phyloP scores from a whole-genome alignment of 164 flowering plant species.

The Platanus orientalis region DNA sequence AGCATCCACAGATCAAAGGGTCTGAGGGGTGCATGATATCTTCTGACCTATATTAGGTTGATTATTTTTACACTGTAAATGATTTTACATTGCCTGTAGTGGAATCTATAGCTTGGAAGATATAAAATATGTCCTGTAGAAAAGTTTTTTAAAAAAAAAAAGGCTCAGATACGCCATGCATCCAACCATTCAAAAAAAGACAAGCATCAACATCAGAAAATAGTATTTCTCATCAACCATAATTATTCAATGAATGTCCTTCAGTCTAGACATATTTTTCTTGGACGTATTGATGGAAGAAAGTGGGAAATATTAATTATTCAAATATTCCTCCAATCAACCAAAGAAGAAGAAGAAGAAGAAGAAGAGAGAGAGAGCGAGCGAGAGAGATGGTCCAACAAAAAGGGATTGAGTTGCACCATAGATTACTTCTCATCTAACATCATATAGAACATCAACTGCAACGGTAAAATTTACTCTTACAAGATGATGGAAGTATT shows the following conservation, averaged over 20 bases:
- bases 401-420: not conserved
- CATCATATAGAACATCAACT: too few species aligned
- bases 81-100: not conserved
- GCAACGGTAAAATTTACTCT: too few species aligned
- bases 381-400: not conserved
- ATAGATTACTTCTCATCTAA: not conserved
- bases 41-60: too few species aligned
- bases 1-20: too few species aligned
- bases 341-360: not conserved
- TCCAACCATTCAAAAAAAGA: not conserved
- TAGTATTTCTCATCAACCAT: not conserved
- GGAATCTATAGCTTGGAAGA: not conserved
- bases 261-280: not conserved
- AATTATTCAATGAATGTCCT: not conserved
- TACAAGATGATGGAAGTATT: too few species aligned
- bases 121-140: not conserved
- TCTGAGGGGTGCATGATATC: too few species aligned
- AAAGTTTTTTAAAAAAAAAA: not conserved
- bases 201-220: not conserved
- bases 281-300: not conserved
- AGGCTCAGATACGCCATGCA: not conserved
- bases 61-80: too few species aligned
- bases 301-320: not conserved
- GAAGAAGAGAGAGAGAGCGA: slow-evolving; percentile 2
- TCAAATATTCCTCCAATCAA: not conserved